Percentiles rank a stretch among this genome's conserved stretches.
Conservation (phyloP, 2,329 filamentous ascomycete species). For the Trichocomaceae sp. region DNA sequence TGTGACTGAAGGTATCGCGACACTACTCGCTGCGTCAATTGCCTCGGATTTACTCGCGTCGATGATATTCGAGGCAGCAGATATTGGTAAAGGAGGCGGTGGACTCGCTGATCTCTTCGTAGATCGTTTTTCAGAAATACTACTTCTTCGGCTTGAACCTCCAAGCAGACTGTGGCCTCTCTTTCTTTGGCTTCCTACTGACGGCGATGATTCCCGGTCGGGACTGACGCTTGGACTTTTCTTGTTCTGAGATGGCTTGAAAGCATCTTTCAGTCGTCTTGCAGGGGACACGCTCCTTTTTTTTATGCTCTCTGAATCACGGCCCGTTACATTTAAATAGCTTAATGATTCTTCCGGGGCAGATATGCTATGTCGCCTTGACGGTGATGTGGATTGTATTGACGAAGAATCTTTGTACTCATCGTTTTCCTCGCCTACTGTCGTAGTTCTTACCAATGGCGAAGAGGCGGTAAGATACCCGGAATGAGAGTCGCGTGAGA, state of each 20-base stretch:
- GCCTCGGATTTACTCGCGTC: conserved; percentile 12
- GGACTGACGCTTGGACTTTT: conserved; percentile 46
- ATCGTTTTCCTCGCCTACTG: conserved; percentile 35
- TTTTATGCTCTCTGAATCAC: conserved; percentile 32
- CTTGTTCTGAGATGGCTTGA: conserved; percentile 48
- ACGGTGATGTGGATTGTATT: conserved; percentile 22
- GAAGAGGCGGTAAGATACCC: conserved; percentile 65
- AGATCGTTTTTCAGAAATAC: conserved; percentile 28
- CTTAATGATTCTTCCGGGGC: conserved; percentile 39
- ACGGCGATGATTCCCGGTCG: conserved; percentile 39
- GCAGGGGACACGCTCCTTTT: conserved; percentile 63
- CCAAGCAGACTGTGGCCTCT: conserved; percentile 32
- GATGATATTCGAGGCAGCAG: conserved; percentile 27
- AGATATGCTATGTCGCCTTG: conserved; percentile 26
- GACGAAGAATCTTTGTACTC: conserved; percentile 14
- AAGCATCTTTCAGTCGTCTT: conserved; percentile 65
- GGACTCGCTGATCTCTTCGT: conserved; percentile 22
- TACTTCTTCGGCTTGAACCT: conserved; percentile 30
- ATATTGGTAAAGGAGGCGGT: conserved; percentile 28
- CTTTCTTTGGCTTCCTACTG: conserved; percentile 31
- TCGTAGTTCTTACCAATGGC: conserved; percentile 56
- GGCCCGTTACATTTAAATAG: conserved; percentile 22
- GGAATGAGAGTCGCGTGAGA: conserved; percentile 58
- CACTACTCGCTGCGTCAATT: conserved; percentile 9
- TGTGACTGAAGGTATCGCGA: conserved; percentile 29